Percentiles rank a stretch among this genome's conserved stretches.
Evolutionary conservation across 148 eudicot genomes (phyloP).

Genomic region (Hydrangea macrophylla): DNA sequence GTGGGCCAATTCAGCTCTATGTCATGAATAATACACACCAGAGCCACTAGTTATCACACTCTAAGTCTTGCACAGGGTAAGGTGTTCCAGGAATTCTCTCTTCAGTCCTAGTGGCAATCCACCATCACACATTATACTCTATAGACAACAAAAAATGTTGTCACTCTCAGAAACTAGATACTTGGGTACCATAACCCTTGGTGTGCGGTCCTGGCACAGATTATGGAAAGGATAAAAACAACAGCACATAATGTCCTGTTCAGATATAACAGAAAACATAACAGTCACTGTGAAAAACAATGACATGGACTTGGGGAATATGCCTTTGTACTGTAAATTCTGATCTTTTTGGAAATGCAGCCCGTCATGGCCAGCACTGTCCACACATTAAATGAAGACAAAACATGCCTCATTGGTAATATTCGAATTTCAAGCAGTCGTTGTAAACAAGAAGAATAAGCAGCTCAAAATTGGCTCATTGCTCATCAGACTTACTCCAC

Average conservation of each 20-base stretch:
- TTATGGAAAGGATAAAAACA: not conserved
- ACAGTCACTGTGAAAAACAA: not conserved
- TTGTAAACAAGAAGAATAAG: conserved; percentile 12
- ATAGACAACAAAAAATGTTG: not conserved
- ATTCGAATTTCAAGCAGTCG: not conserved
- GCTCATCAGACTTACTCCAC: not conserved
- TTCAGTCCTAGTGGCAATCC: not conserved
- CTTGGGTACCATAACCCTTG: conserved; percentile 12
- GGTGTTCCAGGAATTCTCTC: not conserved
- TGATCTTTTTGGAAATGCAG: not conserved
- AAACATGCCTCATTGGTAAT: not conserved
- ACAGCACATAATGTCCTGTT: not conserved
- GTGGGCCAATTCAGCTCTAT: conserved; percentile 1
- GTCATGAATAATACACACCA: not conserved
- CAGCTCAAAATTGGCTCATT: not conserved
- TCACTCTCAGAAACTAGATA: conserved; percentile 1
- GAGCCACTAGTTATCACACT: not conserved
- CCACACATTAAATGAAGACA: not conserved
- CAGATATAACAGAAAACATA: not conserved
- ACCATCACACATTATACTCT: not conserved
- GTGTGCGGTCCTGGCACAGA: conserved; percentile 16
- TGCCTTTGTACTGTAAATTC: not conserved
- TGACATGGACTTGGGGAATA: conserved; percentile 9
- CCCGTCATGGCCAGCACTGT: not conserved
- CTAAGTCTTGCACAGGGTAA: not conserved